These are phyloP conservation scores for Tylopilus plumbeoviolaceoides DNA, from an alignment of 768 basidiomycete species.

Conservation along the genomic window DNA sequence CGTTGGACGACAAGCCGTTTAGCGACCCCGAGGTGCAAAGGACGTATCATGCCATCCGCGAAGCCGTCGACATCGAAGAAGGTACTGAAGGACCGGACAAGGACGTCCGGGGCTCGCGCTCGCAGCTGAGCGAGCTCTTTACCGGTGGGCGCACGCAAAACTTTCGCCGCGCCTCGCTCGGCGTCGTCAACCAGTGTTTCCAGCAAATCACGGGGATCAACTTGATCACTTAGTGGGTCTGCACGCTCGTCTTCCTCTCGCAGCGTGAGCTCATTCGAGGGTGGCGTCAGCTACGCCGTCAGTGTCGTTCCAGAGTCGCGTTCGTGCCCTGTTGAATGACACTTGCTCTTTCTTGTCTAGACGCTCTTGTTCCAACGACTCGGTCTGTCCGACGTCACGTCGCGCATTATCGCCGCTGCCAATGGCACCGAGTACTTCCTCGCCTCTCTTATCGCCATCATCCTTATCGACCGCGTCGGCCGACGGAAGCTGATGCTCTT, in stretches of 20 bases:
- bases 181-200: conserved; percentile 58
- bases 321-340: not conserved
- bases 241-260: conserved; percentile 7
- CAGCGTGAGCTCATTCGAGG: conserved; percentile 16
- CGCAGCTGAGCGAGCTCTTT: conserved; percentile 49
- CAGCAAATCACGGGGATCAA: conserved; percentile 70
- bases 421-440: conserved; percentile 72
- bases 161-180: conserved; percentile 53
- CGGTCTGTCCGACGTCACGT: conserved; percentile 54
- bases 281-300: conserved; percentile 29
- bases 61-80: conserved; percentile 46
- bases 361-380: conserved; percentile 55
- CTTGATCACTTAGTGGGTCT: conserved; percentile 56
- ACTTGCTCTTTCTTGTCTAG: conserved; percentile 17
- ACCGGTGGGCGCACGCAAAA: conserved; percentile 56
- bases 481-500: conserved; percentile 69
- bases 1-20: conserved; percentile 49
- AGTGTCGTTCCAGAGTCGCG: conserved; percentile 5
- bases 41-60: conserved; percentile 51
- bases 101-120: conserved; percentile 1
- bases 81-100: not conserved
- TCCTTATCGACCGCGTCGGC: conserved; percentile 68
- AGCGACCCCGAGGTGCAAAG: conserved; percentile 44
- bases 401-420: conserved; percentile 59
- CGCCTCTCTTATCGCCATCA: conserved; percentile 68